Evolutionary conservation across 2,329 filamentous ascomycete species (phyloP).

Genomic region (Trichoderma cornu-damae): DNA sequence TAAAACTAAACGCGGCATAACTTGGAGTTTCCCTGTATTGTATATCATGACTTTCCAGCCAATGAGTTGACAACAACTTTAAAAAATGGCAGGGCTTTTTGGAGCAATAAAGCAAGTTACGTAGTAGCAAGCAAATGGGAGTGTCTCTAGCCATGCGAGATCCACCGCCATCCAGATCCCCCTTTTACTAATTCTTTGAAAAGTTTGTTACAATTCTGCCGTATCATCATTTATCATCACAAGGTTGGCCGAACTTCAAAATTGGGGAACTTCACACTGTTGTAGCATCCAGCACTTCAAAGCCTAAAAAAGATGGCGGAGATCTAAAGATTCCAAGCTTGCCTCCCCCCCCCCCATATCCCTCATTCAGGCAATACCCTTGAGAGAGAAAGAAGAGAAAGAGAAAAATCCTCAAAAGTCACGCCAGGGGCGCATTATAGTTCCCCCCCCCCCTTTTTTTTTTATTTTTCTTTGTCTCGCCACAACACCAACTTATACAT

Average conservation of each 20-base stretch:
- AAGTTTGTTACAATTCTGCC: neutral
- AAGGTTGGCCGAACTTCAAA: neutral
- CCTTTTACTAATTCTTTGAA: too few relatives aligned
- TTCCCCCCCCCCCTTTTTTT: too few relatives aligned
- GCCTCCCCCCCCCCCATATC: neutral
- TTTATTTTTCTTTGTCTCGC: neutral
- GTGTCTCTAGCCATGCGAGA: neutral
- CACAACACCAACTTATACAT: neutral
- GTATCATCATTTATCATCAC: neutral
- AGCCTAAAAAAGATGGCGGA: neutral
- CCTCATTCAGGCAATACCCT: neutral
- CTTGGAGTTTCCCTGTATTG: neutral
- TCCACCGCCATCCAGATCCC: neutral
- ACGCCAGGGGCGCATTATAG: neutral
- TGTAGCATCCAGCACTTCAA: neutral
- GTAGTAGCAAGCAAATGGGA: neutral
- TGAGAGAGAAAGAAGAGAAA: neutral
- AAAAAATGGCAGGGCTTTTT: neutral
- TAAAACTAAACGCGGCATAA: too few relatives aligned
- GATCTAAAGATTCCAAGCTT: neutral
- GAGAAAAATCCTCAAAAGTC: too few relatives aligned
- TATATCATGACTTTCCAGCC: neutral
- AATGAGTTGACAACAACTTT: neutral
- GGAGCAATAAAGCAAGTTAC: too few relatives aligned
- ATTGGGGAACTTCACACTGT: neutral